A percentile compares a stretch with the other conserved stretches of the same genome.
Conservation (phyloP, 129 eudicot species). For the Flaveria sonorensis region DNA sequence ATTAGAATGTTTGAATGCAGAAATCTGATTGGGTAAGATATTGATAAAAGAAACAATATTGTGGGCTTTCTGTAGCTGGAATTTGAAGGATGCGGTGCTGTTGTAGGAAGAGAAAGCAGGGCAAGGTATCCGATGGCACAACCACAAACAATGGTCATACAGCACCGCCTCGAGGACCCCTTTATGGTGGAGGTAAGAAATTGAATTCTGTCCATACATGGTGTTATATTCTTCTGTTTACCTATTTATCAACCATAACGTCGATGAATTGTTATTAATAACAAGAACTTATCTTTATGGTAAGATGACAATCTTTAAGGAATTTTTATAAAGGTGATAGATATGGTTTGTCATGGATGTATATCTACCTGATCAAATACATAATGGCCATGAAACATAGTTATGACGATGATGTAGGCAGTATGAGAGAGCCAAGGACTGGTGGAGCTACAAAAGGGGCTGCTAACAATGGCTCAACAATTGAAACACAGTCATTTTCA, state of each 20-base stretch:
- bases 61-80: slow-evolving; percentile 31
- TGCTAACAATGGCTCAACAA: slow-evolving; percentile 55
- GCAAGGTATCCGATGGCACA: slow-evolving; percentile 47
- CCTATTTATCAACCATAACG: background rate
- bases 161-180: slow-evolving; percentile 51
- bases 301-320: slow-evolving; percentile 1
- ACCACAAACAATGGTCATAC: slow-evolving; percentile 51
- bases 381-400: slow-evolving; percentile 19
- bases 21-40: slow-evolving; percentile 14
- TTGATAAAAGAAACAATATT: slow-evolving; percentile 18
- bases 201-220: background rate
- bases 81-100: slow-evolving; percentile 58
- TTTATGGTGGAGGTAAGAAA: slow-evolving; percentile 18
- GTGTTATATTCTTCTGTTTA: background rate
- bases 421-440: slow-evolving; percentile 62
- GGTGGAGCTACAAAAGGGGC: slow-evolving; percentile 47
- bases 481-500: slow-evolving; percentile 61
- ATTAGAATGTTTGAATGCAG: slow-evolving; percentile 20
- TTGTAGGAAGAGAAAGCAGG: slow-evolving; percentile 44
- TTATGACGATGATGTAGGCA: slow-evolving; percentile 36
- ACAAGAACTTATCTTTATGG: background rate
- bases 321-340: slow-evolving; percentile 7
- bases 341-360: slow-evolving; percentile 21
- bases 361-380: slow-evolving; percentile 11
- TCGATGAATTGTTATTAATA: background rate